Base-by-base conservation (phyloP, 352 stramenopile species). In the Globisporangium nunn region DNA sequence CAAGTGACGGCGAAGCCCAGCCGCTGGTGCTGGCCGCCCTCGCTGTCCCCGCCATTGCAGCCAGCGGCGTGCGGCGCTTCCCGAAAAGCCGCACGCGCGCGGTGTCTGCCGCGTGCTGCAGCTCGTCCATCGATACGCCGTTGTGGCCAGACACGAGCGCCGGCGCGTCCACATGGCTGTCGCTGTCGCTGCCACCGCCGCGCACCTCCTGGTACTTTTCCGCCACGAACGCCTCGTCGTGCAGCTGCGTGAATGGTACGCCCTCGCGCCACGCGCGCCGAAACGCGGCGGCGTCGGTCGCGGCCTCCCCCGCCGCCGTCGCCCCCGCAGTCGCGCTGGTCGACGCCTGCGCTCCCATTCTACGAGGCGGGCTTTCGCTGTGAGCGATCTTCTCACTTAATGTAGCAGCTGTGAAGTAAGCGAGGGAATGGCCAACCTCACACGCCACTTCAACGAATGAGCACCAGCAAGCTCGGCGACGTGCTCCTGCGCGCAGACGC, bases 171-270 rank as follows among this genome's bases (percentile, higher is more conserved):
- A 31, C 11, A 2, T 49, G 23, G 23, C 23, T 23, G 23, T 18
- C n/a, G 14, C 30, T 23, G 14, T 46, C 58, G 48, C 15, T 47
- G 12, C 67, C 71, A 11, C 68, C 64, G 31, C 17, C 18, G 12
- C 37, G 30, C 1, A 77, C 56, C 45, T 89, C 79, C 52, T 87
- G 71, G 37, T 74, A 85, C 46, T 87, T 87, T 50, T 90, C 79
- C 28, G 64, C 53, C 31, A 88, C 79, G 51, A 88, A 90, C 47
- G 67, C 60, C 41, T 90, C 73, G 62, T 90, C 77, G 54, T 86
- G 71, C 31, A 90, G 68, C 66, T 87, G 68, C 56, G 77, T 87
- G 66, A 90, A 90, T 1, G 75, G 77, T 33, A 72, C 66, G 30
- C 79, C 75, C 23, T 82, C 73, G 29, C 68, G 72, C 74, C 74